Conservation (phyloP, 2,329 filamentous ascomycete genomes). For the Stachybotrys echinatus region DNA sequence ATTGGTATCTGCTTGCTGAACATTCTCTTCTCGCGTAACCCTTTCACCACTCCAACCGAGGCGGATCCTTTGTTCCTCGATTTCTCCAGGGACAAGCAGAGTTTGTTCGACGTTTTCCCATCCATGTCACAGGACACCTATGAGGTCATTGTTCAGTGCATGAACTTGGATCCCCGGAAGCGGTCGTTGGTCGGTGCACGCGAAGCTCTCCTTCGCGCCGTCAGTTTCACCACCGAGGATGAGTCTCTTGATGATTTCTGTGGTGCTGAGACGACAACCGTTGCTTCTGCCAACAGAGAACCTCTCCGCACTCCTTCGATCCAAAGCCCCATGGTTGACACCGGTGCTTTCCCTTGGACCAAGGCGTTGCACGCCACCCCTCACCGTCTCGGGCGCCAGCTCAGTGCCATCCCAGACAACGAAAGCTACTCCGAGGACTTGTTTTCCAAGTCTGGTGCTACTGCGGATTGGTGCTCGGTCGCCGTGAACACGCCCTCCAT, state of each 20-base stretch:
- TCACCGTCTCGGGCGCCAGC: slow-evolving; percentile 64
- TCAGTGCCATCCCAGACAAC: slow-evolving; percentile 80
- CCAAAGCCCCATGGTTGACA: slow-evolving; percentile 76
- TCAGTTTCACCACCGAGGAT: slow-evolving; percentile 91
- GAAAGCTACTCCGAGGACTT: slow-evolving; percentile 79
- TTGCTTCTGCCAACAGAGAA: slow-evolving; percentile 86
- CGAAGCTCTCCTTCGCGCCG: slow-evolving; percentile 69
- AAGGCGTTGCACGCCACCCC: slow-evolving; percentile 79
- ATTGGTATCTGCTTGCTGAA: slow-evolving; percentile 96
- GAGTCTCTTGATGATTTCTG: slow-evolving; percentile 93
- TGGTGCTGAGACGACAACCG: slow-evolving; percentile 68
- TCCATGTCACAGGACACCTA: slow-evolving; percentile 98
- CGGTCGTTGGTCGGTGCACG: slow-evolving; percentile 76
- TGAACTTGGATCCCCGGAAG: slow-evolving; percentile 87
- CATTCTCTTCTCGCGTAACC: slow-evolving; percentile 93
- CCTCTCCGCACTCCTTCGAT: slow-evolving; percentile 93
- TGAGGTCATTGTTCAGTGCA: slow-evolving; percentile 83
- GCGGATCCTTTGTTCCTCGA: slow-evolving; percentile 91
- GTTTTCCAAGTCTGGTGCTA: slow-evolving; percentile 72
- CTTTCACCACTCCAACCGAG: slow-evolving; percentile 84
- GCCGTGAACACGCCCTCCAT: slow-evolving; percentile 74
- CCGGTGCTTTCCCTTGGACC: slow-evolving; percentile 89
- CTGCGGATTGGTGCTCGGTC: slow-evolving; percentile 72
- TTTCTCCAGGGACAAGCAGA: slow-evolving; percentile 89
- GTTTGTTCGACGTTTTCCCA: slow-evolving; percentile 95